These are phyloP conservation scores for Cymbopogon citratus DNA, from an alignment of 176 grass and related monocot genomes.

Conservation along the genomic window DNA sequence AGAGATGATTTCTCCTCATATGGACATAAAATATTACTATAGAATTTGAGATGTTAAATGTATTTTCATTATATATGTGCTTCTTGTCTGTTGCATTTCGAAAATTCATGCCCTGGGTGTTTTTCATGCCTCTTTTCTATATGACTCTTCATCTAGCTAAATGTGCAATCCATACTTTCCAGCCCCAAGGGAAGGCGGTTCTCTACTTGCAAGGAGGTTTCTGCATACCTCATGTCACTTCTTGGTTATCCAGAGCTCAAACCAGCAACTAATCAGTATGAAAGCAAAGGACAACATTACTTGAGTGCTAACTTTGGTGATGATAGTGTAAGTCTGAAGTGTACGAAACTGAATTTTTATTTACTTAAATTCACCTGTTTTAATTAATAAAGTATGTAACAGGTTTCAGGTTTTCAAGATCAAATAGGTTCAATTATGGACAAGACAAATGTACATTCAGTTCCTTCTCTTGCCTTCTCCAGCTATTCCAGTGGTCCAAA, in stretches of 20 bases:
- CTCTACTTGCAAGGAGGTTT: conserved; percentile 78
- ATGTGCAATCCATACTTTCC: conserved; percentile 31
- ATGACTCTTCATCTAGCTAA: conserved; percentile 28
- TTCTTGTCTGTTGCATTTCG: not conserved
- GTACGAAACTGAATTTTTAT: conserved; percentile 26
- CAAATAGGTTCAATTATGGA: conserved; percentile 29
- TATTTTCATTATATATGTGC: conserved; percentile 9
- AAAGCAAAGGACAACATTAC: conserved; percentile 23
- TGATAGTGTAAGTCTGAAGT: conserved; percentile 58
- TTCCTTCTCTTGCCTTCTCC: conserved; percentile 23
- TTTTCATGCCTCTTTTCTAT: conserved; percentile 13
- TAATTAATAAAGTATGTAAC: conserved; percentile 24
- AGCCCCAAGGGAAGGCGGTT: conserved; percentile 82
- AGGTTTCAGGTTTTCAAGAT: conserved; percentile 44
- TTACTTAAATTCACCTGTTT: conserved; percentile 6
- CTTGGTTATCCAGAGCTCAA: conserved; percentile 63
- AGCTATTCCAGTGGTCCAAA: conserved; percentile 22
- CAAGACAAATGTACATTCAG: conserved; percentile 24
- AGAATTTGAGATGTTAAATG: not conserved
- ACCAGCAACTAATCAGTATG: conserved; percentile 31
- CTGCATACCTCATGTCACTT: conserved; percentile 77
- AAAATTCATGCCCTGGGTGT: not conserved
- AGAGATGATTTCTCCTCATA: not conserved
- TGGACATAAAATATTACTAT: not conserved
- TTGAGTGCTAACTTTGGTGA: conserved; percentile 30